Base-by-base conservation (phyloP, 176 grass and related monocot genomes). In the Avena eriantha region DNA sequence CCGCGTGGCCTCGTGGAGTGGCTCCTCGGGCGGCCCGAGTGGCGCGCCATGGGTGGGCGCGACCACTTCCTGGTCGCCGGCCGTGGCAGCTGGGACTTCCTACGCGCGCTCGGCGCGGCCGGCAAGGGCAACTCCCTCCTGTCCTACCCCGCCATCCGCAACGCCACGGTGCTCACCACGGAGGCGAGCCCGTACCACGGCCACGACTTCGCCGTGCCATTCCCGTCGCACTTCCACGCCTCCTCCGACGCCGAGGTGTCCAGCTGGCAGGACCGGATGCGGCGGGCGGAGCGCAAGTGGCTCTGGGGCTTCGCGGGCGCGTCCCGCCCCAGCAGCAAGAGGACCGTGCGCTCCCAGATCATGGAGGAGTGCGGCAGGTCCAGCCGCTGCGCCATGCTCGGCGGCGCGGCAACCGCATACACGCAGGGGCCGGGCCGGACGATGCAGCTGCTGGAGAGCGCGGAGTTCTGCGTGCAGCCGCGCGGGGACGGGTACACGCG, bases 281-380 rank as follows among this genome's bases (percentile, higher is more conserved):
- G 88, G 29, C 21, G 29, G 5, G 3, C 66, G 10, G 21, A 91
- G 41, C 85, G 91, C 53, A 11, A 8, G 39, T 90, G 86, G 91
- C 93, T 95, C 5, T 93, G 91, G 87, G 80, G 91, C 12, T 95
- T 95, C 88, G 84, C 84, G 0, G 93, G 93, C 45, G 93, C 80
- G 47, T 67, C 88, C 14, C 88, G 93, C 8, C 83, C 88, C 0
- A 77, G 86, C 49, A 86, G 77, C 7, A 16, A 31, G 60, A 64
- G 5, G 19, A 93, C 93, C 33, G 84, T 84, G 36, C 92, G 93
- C 45, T 77, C 79, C 14, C 83, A 95, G 83, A 81, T 95, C 18
- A 59, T 88, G 0, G 83, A 87, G 53, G 91, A 95, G 78, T 95
- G 93, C 82, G 74, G 36, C 26, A 80, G 69, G 51, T 93, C 93